These are phyloP conservation scores for Populus trichocarpa DNA, from an alignment of 441 rosid species.

Conservation along the genomic window DNA sequence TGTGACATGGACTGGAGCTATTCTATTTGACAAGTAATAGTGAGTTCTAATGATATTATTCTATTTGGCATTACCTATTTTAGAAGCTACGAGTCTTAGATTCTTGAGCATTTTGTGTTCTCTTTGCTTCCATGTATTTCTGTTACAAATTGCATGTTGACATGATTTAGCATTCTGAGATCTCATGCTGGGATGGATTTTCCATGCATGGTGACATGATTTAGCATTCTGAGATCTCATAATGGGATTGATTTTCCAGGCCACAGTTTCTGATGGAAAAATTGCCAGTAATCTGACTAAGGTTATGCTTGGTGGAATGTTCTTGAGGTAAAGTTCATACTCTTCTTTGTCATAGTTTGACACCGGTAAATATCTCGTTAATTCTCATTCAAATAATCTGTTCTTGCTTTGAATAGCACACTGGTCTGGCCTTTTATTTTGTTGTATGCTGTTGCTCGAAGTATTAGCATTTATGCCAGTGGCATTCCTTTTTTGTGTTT, in stretches of 20 bases:
- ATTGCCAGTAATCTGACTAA: slow-evolving; percentile 70
- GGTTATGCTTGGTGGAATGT: slow-evolving; percentile 74
- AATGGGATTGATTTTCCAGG: slow-evolving; percentile 44
- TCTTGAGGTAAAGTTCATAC: slow-evolving; percentile 61
- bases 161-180: no score
- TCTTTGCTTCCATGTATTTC: slow-evolving; percentile 4
- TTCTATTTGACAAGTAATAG: slow-evolving; percentile 1
- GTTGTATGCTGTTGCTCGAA: background rate
- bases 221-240: no score
- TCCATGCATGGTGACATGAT: no score
- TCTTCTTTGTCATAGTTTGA: background rate
- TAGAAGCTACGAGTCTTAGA: background rate
- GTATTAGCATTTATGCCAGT: slow-evolving; percentile 9
- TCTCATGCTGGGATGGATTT: no score
- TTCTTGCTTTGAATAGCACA: background rate
- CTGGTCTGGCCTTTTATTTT: background rate
- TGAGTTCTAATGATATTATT: background rate
- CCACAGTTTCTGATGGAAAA: slow-evolving; percentile 92
- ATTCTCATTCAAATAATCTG: background rate
- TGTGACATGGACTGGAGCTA: background rate
- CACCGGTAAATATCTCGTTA: slow-evolving; percentile 7
- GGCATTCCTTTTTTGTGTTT: slow-evolving; percentile 4
- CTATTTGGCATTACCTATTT: slow-evolving; percentile 4
- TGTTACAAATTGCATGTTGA: background rate
- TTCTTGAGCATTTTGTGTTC: background rate